Conservation (phyloP, 805 yeast species). For the Ogataea polymorpha region DNA sequence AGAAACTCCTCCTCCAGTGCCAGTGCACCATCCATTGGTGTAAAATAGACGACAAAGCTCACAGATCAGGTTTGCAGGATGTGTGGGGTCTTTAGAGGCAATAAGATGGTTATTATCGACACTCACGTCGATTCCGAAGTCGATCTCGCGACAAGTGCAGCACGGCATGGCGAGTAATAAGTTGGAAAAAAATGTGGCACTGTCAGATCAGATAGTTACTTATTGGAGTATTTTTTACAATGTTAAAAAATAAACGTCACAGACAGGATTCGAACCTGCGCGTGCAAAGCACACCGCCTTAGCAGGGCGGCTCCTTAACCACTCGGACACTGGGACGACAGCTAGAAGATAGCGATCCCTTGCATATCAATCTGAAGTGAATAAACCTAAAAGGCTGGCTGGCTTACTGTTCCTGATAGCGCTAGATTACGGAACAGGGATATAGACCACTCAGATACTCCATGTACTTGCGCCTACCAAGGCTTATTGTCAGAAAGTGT, state of each 20-base stretch:
- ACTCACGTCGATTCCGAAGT: background rate
- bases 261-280: conserved; percentile 99
- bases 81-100: conserved; percentile 32
- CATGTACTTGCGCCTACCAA: no score
- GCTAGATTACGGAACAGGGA: no score
- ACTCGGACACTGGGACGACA: conserved; percentile 64
- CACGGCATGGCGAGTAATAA: conserved; percentile 8
- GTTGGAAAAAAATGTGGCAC: background rate
- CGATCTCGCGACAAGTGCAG: conserved; percentile 9
- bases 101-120: conserved; percentile 17
- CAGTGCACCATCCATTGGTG: conserved; percentile 86
- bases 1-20: conserved; percentile 95
- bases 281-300: conserved; percentile 88
- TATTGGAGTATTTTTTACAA: no score
- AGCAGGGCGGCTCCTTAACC: conserved; percentile 78
- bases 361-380: no score
- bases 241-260: conserved; percentile 65
- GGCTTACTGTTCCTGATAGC: no score
- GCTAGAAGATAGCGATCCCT: no score
- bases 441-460: no score
- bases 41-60: conserved; percentile 76
- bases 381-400: no score
- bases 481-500: no score
- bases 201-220: no score
- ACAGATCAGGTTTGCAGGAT: conserved; percentile 85